These are phyloP conservation scores for Amaranthus hypochondriacus DNA, from an alignment of 148 eudicot genomes.

Conservation along the genomic window DNA sequence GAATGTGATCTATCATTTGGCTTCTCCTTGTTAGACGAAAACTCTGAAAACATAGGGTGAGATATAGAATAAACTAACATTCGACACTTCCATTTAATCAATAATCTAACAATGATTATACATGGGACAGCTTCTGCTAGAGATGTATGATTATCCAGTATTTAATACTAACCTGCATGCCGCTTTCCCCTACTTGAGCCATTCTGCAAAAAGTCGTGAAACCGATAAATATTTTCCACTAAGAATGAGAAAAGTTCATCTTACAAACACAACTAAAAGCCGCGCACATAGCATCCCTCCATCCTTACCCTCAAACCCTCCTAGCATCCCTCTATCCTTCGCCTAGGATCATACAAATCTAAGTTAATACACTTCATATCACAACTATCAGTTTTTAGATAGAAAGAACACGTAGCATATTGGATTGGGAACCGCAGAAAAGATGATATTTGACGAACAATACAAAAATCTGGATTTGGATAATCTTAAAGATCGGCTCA, in stretches of 20 bases:
- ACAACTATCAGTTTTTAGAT: neutral
- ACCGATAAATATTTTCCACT: neutral
- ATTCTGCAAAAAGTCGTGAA: slow-evolving; percentile 22
- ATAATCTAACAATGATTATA: slow-evolving; percentile 17
- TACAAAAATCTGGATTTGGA: too few species aligned
- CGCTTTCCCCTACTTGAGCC: slow-evolving; percentile 19
- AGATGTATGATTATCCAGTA: slow-evolving; percentile 15
- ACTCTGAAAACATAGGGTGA: neutral
- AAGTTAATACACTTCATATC: neutral
- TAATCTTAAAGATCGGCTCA: too few species aligned
- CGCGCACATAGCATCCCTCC: neutral
- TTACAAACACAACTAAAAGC: neutral
- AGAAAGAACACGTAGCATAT: neutral
- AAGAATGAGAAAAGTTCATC: neutral
- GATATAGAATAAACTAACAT: neutral
- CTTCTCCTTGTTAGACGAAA: slow-evolving; percentile 25
- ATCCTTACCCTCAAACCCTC: neutral
- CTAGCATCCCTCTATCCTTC: neutral
- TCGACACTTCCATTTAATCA: slow-evolving; percentile 14
- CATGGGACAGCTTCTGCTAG: slow-evolving; percentile 19
- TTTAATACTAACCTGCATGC: slow-evolving; percentile 19
- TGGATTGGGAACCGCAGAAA: neutral
- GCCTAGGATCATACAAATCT: neutral
- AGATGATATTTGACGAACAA: neutral
- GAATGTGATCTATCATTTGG: slow-evolving; percentile 24